phyloP scores from a whole-genome alignment of 139 green algal genomes.

The Chlamydomonas schloesseri region DNA sequence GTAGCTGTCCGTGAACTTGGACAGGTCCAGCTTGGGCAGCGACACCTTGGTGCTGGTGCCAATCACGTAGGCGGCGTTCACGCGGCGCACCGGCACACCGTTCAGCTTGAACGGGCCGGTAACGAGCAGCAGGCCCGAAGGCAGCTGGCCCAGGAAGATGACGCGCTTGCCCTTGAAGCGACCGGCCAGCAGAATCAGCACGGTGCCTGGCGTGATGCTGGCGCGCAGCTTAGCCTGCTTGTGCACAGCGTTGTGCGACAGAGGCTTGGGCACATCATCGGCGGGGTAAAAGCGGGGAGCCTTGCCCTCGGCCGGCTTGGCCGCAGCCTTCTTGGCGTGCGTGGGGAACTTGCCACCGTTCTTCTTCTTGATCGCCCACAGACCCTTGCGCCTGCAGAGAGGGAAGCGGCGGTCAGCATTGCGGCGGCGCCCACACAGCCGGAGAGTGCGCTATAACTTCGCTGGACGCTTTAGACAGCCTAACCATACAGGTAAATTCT shows the following conservation, averaged over 20 bases:
- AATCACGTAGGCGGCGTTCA: slow-evolving; percentile 99
- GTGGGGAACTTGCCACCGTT: slow-evolving; percentile 95
- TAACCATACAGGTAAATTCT: not conserved
- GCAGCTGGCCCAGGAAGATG: slow-evolving; percentile 97
- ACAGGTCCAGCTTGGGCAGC: slow-evolving; percentile 81
- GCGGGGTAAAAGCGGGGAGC: slow-evolving; percentile 93
- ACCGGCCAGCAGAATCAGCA: slow-evolving; percentile 97
- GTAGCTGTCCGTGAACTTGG: slow-evolving; percentile 92
- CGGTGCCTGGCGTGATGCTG: slow-evolving; percentile 95
- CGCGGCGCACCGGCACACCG: slow-evolving; percentile 93
- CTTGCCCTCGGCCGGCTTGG: slow-evolving; percentile 62
- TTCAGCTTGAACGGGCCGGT: slow-evolving; percentile 98
- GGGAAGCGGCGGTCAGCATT: slow-evolving; percentile 15
- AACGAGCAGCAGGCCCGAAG: slow-evolving; percentile 95
- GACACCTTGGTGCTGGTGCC: slow-evolving; percentile 93
- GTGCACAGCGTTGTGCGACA: slow-evolving; percentile 69
- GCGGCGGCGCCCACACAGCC: not conserved
- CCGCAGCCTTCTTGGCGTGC: slow-evolving; percentile 73
- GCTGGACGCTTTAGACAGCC: not conserved
- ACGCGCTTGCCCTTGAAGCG: slow-evolving; percentile 99
- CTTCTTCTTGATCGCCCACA: slow-evolving; percentile 97
- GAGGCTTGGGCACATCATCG: slow-evolving; percentile 90
- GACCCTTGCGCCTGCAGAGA: slow-evolving; percentile 54
- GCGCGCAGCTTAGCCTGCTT: slow-evolving; percentile 91
- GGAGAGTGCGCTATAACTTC: too few relatives aligned